Evolutionary conservation across 257 asterid species (phyloP).

Genomic region (Cruciata laevipes): DNA sequence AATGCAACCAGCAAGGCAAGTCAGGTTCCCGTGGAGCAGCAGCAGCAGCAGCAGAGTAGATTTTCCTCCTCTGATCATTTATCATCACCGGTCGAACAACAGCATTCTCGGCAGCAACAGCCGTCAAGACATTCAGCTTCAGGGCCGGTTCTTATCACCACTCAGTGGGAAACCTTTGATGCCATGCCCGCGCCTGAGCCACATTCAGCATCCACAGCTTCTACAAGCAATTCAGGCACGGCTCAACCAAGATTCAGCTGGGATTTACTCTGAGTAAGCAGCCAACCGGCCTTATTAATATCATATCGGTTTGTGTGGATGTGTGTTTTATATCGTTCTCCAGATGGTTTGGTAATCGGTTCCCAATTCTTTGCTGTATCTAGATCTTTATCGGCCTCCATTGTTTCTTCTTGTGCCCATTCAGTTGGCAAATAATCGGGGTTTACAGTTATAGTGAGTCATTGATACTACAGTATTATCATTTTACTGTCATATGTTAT

Average conservation of each 20-base stretch:
- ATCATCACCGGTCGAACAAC: constrained; percentile 15
- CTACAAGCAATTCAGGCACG: constrained; percentile 21
- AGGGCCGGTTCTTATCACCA: constrained; percentile 35
- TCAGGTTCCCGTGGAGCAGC: constrained; percentile 4
- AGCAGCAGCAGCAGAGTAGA: constrained; percentile 9
- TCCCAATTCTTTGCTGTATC: constrained; percentile 38
- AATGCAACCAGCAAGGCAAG: constrained; percentile 13
- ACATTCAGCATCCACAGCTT: constrained; percentile 14
- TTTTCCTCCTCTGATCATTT: constrained; percentile 12
- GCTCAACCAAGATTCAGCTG: constrained; percentile 30
- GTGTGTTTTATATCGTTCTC: constrained; percentile 7
- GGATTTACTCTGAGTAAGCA: constrained; percentile 39
- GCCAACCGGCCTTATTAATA: constrained; percentile 1
- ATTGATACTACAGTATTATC: background rate
- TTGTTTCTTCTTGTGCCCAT: constrained; percentile 6
- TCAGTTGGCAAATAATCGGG: constrained; percentile 28
- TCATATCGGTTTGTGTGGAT: constrained; percentile 18
- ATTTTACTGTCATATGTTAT: constrained; percentile 3
- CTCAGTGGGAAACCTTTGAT: constrained; percentile 46
- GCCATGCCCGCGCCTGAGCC: constrained; percentile 16
- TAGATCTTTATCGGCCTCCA: constrained; percentile 24
- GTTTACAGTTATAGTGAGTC: constrained; percentile 13
- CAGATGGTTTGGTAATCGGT: constrained; percentile 24
- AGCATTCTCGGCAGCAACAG: constrained; percentile 15
- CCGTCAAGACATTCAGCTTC: constrained; percentile 24